Percentiles rank a stretch among this genome's conserved stretches.
Evolutionary conservation across 2,329 filamentous ascomycete species (phyloP).

Genomic region (Purpureocillium takamizusanense): DNA sequence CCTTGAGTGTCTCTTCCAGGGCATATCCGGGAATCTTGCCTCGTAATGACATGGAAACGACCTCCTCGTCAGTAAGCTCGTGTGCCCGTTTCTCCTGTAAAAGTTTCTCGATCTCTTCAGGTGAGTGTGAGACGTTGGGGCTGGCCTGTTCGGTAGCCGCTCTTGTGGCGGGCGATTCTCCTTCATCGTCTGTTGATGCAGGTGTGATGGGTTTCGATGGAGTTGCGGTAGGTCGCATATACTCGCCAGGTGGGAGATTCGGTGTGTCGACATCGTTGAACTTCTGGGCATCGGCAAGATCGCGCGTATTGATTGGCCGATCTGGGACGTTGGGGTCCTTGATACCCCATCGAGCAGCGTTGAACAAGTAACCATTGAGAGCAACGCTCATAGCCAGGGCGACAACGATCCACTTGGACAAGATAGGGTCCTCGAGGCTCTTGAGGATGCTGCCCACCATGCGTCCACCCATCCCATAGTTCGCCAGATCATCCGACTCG

Average conservation of each 20-base stretch:
- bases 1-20: slow-evolving; percentile 82
- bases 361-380: slow-evolving; percentile 95
- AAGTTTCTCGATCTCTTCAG: slow-evolving; percentile 69
- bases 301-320: slow-evolving; percentile 49
- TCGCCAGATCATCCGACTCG: slow-evolving; percentile 54
- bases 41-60: slow-evolving; percentile 73
- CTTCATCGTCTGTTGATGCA: slow-evolving; percentile 49
- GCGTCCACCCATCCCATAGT: slow-evolving; percentile 70
- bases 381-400: slow-evolving; percentile 86
- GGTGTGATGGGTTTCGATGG: slow-evolving; percentile 36
- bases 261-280: slow-evolving; percentile 54
- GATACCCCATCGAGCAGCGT: slow-evolving; percentile 91
- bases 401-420: slow-evolving; percentile 96
- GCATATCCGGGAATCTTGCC: slow-evolving; percentile 94
- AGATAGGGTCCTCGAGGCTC: slow-evolving; percentile 87
- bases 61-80: slow-evolving; percentile 74
- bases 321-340: slow-evolving; percentile 68
- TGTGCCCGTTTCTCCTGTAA: slow-evolving; percentile 69
- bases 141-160: slow-evolving; percentile 35
- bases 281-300: slow-evolving; percentile 55
- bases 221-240: slow-evolving; percentile 33
- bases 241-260: slow-evolving; percentile 46
- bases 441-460: slow-evolving; percentile 87
- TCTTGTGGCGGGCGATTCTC: slow-evolving; percentile 21
- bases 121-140: no score